Conservation (phyloP, 805 yeast genomes). For the Kazachstania kunashirensis region DNA sequence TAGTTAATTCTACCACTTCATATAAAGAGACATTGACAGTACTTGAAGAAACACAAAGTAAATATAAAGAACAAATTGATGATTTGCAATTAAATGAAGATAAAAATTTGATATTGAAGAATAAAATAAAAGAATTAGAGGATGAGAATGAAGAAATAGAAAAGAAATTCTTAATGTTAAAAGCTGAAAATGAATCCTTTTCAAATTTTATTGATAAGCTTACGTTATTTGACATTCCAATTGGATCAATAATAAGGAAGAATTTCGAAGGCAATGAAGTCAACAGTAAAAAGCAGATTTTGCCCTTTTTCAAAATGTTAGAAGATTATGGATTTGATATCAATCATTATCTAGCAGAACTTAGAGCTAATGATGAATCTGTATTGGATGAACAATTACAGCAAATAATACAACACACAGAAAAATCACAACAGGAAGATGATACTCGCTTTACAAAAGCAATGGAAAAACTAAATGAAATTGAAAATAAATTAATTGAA, state of each 20-base stretch:
- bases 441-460: neutral
- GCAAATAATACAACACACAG: neutral
- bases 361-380: neutral
- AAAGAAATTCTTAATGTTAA: neutral
- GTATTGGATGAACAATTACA: neutral
- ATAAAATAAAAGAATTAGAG: neutral
- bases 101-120: neutral
- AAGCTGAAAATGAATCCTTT: neutral
- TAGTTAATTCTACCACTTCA: no score
- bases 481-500: neutral
- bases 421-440: neutral
- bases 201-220: neutral
- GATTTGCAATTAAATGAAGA: neutral
- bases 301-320: neutral
- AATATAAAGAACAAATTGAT: neutral
- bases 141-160: neutral
- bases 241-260: conserved; percentile 2
- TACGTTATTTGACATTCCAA: conserved; percentile 1
- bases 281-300: neutral
- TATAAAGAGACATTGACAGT: no score
- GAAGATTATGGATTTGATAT: neutral
- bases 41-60: neutral
- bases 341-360: neutral
- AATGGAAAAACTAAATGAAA: neutral
- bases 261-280: neutral